Conservation (phyloP, 2,329 filamentous ascomycete species). For the Gyromitra esculenta region DNA sequence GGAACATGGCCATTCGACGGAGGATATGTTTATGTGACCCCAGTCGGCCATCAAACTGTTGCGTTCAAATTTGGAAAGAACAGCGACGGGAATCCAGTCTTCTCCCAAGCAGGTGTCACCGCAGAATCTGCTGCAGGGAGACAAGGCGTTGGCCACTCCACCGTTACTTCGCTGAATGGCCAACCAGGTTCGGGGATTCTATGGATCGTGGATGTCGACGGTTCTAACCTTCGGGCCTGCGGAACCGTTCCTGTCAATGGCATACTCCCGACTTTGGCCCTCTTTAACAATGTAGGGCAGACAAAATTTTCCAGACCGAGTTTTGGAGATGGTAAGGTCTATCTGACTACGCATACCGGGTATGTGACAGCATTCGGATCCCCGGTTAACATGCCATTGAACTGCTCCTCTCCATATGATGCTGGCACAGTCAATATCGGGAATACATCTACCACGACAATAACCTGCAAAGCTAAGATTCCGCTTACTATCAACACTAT, state of each 20-base stretch:
- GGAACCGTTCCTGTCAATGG: conserved; percentile 65
- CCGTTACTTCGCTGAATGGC: conserved; percentile 67
- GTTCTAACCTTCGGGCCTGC: conserved; percentile 66
- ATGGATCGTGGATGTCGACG: conserved; percentile 69
- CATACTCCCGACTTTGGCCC: conserved; percentile 64
- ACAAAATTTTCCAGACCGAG: conserved; percentile 69
- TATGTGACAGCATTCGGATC: conserved; percentile 68
- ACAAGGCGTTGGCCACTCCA: conserved; percentile 69
- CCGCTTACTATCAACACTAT: conserved; percentile 62
- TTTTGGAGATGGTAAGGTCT: conserved; percentile 68
- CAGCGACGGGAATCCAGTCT: conserved; percentile 64
- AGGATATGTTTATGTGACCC: conserved; percentile 65
- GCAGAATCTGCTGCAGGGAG: conserved; percentile 65
- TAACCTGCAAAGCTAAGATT: conserved; percentile 66
- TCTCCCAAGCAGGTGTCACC: conserved; percentile 67
- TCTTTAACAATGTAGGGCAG: conserved; percentile 66
- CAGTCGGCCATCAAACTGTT: conserved; percentile 67
- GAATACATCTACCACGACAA: conserved; percentile 58
- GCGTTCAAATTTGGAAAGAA: conserved; percentile 70
- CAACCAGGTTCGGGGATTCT: conserved; percentile 67
- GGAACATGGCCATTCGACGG: conserved; percentile 64
- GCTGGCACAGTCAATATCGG: conserved; percentile 65
- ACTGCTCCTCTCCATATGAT: conserved; percentile 65
- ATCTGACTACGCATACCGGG: conserved; percentile 66
- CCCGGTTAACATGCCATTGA: conserved; percentile 66